These are phyloP conservation scores for Umbelopsis isabellina DNA, from an alignment of 192 early-diverging fungal species.

Conservation along the genomic window DNA sequence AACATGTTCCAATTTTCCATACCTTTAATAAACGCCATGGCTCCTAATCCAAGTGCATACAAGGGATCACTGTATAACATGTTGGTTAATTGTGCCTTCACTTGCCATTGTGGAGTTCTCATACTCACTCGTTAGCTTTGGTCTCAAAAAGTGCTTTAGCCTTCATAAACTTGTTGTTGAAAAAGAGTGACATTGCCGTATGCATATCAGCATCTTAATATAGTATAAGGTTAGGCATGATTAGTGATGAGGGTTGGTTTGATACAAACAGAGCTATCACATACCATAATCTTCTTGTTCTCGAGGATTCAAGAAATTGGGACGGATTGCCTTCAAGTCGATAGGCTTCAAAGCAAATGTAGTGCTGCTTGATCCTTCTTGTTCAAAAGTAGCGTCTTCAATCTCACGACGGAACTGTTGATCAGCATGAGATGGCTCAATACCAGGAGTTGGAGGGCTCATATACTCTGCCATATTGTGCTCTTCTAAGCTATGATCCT, in stretches of 20 bases:
- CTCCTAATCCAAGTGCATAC: slow-evolving; percentile 55
- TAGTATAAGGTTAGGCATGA: background rate
- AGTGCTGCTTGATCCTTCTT: slow-evolving; percentile 6
- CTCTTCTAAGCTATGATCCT: background rate
- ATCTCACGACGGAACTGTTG: slow-evolving; percentile 22
- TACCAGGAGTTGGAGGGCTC: slow-evolving; percentile 39
- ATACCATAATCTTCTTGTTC: slow-evolving; percentile 42
- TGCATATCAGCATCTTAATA: slow-evolving; percentile 34
- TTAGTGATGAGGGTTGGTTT: background rate
- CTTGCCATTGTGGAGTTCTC: background rate
- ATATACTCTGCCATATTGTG: slow-evolving; percentile 42
- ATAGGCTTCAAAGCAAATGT: slow-evolving; percentile 20
- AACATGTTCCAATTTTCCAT: slow-evolving; percentile 7
- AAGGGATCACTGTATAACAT: slow-evolving; percentile 44
- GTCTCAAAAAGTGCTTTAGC: slow-evolving; percentile 53
- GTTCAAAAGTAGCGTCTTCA: background rate
- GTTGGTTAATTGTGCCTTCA: background rate
- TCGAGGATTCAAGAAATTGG: slow-evolving; percentile 34
- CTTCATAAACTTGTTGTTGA: slow-evolving; percentile 56
- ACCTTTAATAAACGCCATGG: slow-evolving; percentile 63
- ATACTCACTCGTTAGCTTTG: slow-evolving; percentile 43
- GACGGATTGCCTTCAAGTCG: slow-evolving; percentile 28
- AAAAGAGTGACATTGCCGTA: slow-evolving; percentile 46
- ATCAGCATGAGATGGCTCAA: slow-evolving; percentile 24
- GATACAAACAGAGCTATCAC: background rate